A percentile compares a stretch with the other conserved stretches of the same genome.
Evolutionary conservation across 257 asterid genomes (phyloP).

Genomic region (Solanum chmielewskii): DNA sequence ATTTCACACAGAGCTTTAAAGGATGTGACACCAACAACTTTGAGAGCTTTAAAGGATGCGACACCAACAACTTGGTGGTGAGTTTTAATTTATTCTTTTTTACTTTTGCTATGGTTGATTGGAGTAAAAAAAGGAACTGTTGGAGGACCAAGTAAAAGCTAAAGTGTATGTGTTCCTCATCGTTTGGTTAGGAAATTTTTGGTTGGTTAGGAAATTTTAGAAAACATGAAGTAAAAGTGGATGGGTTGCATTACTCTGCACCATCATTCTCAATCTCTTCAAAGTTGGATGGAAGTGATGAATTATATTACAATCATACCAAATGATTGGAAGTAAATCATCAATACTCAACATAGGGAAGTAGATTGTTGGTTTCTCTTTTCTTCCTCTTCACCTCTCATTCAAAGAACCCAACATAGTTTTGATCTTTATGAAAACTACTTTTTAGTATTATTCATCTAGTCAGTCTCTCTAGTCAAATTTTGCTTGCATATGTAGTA

Average conservation of each 20-base stretch:
- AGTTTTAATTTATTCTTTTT: background rate
- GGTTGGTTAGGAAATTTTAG: background rate
- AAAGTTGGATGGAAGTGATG: background rate
- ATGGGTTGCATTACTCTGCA: background rate
- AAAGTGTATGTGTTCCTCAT: background rate
- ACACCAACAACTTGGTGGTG: constrained; percentile 55
- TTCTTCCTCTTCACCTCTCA: background rate
- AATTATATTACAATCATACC: background rate
- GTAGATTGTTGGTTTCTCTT: background rate
- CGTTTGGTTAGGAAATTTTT: background rate
- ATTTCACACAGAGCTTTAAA: constrained; percentile 41
- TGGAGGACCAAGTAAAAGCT: background rate
- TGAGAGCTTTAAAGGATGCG: constrained; percentile 38
- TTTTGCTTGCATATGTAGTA: background rate
- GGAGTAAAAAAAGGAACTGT: background rate
- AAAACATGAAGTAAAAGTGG: background rate
- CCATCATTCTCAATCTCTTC: background rate
- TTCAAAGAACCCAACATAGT: background rate
- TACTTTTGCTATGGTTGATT: background rate
- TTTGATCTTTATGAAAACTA: background rate
- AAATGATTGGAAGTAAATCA: background rate
- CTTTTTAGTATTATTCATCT: background rate
- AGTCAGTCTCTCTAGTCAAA: background rate
- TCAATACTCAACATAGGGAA: background rate
- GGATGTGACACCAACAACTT: constrained; percentile 43